Conservation (phyloP, 2,329 filamentous ascomycete genomes). For the Verticillium nonalfalfae region DNA sequence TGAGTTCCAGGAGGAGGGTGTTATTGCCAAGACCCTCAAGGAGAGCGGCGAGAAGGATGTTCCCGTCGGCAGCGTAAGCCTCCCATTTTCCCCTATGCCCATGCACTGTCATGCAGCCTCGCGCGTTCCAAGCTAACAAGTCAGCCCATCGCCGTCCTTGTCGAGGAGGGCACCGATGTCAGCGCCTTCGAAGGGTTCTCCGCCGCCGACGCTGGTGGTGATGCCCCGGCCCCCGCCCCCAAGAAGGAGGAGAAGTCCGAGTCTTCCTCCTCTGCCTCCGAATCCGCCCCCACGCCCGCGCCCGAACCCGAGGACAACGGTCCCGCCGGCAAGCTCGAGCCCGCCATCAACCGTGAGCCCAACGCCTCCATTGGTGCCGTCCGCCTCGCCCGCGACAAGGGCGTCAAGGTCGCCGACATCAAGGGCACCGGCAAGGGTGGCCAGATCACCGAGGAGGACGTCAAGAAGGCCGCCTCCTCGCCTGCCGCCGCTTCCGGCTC, state of each 20-base stretch:
- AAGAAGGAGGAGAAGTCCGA: constrained; percentile 63
- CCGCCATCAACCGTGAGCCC: constrained; percentile 76
- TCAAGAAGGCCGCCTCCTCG: constrained; percentile 74
- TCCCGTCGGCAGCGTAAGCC: constrained; percentile 84
- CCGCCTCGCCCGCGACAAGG: constrained; percentile 78
- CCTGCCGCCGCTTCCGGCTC: constrained; percentile 43
- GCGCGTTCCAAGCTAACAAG: not conserved
- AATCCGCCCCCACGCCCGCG: constrained; percentile 49
- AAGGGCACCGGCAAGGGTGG: constrained; percentile 86
- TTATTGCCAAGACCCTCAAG: constrained; percentile 90
- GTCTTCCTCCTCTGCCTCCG: constrained; percentile 46
- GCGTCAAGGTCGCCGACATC: constrained; percentile 67
- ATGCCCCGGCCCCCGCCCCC: constrained; percentile 56
- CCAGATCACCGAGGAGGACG: constrained; percentile 84
- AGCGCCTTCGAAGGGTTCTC: constrained; percentile 85
- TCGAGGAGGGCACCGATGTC: constrained; percentile 86
- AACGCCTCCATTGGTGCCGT: constrained; percentile 67
- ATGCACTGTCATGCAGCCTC: not conserved
- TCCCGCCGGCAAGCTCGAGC: constrained; percentile 74
- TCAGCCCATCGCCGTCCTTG: constrained; percentile 91
- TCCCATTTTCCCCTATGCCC: constrained; percentile 4
- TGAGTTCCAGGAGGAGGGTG: constrained; percentile 97
- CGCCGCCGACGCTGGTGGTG: constrained; percentile 84
- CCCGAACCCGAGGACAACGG: constrained; percentile 58
- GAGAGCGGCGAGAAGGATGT: constrained; percentile 92